Percentiles rank a stretch among this genome's conserved stretches.
Conservation (phyloP, 2,329 filamentous ascomycete genomes). For the Neofusicoccum ribis region DNA sequence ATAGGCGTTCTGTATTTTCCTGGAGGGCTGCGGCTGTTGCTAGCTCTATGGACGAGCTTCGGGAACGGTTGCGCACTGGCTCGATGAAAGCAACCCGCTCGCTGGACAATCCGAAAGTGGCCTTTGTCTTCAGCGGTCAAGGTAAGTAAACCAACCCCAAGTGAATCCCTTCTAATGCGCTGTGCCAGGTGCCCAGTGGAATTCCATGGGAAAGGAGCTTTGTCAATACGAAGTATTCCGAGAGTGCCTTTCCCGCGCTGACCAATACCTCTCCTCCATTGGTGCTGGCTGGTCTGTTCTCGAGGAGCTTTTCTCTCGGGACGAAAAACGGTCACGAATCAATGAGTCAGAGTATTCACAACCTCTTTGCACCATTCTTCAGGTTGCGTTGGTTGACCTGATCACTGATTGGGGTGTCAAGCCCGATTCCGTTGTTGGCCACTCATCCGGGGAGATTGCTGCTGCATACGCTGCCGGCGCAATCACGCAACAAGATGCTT, state of each 20-base stretch:
- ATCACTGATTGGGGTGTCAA: constrained; percentile 14
- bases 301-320: constrained; percentile 25
- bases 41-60: neutral
- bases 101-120: constrained; percentile 22
- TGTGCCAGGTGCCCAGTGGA: constrained; percentile 17
- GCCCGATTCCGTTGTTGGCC: constrained; percentile 3
- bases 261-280: constrained; percentile 6
- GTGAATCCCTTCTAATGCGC: too few species aligned
- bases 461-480: constrained; percentile 21
- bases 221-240: constrained; percentile 7
- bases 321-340: constrained; percentile 23
- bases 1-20: neutral
- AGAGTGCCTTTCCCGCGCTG: constrained; percentile 23
- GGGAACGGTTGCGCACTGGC: neutral
- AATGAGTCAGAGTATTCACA: constrained; percentile 20
- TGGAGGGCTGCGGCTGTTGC: neutral
- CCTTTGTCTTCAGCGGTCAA: constrained; percentile 42
- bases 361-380: constrained; percentile 20
- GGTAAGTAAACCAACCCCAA: constrained; percentile 21
- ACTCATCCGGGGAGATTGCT: constrained; percentile 23
- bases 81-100: neutral
- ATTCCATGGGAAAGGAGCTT: neutral
- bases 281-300: constrained; percentile 22
- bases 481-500: constrained; percentile 17
- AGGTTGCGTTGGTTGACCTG: constrained; percentile 19